A percentile compares a stretch with the other conserved stretches of the same genome.
Evolutionary conservation across 371 early-diverging fungal species (phyloP).

Genomic region (Mucor sp.): DNA sequence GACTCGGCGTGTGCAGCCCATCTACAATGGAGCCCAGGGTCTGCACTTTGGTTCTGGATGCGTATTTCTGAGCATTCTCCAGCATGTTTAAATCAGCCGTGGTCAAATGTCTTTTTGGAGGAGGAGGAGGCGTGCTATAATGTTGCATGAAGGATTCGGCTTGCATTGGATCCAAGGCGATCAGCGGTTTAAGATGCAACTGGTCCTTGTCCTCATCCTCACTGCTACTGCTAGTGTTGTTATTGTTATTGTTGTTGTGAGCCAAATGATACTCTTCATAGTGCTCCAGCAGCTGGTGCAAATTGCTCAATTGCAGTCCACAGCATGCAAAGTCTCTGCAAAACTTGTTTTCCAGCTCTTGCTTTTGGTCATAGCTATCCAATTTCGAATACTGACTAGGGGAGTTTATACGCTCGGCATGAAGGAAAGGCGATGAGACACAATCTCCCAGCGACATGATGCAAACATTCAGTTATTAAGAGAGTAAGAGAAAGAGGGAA

Average conservation of each 20-base stretch:
- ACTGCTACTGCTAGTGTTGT: conserved; percentile 44
- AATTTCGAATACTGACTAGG: conserved; percentile 11
- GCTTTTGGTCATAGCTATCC: conserved; percentile 39
- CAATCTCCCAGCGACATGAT: conserved; percentile 9
- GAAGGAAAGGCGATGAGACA: conserved; percentile 18
- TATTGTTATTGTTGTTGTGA: conserved; percentile 52
- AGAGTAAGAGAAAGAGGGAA: neutral
- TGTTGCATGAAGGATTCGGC: neutral
- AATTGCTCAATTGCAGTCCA: conserved; percentile 71
- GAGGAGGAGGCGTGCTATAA: neutral
- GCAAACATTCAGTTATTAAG: neutral
- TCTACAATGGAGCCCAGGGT: conserved; percentile 20
- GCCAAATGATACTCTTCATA: conserved; percentile 89
- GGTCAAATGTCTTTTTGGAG: conserved; percentile 2
- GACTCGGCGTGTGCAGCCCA: conserved; percentile 6
- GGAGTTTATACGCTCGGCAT: conserved; percentile 2
- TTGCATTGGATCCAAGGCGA: neutral
- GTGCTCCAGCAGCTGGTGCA: conserved; percentile 91
- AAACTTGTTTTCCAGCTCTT: conserved; percentile 81
- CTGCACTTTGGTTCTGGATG: conserved; percentile 6
- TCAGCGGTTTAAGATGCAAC: neutral
- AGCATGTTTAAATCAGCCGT: conserved; percentile 15
- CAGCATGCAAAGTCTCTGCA: conserved; percentile 93
- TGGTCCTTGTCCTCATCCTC: conserved; percentile 24
- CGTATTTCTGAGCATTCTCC: conserved; percentile 28